These are phyloP conservation scores for Hymenoscyphus infarciens DNA, from an alignment of 2,329 filamentous ascomycete genomes.

Conservation along the genomic window DNA sequence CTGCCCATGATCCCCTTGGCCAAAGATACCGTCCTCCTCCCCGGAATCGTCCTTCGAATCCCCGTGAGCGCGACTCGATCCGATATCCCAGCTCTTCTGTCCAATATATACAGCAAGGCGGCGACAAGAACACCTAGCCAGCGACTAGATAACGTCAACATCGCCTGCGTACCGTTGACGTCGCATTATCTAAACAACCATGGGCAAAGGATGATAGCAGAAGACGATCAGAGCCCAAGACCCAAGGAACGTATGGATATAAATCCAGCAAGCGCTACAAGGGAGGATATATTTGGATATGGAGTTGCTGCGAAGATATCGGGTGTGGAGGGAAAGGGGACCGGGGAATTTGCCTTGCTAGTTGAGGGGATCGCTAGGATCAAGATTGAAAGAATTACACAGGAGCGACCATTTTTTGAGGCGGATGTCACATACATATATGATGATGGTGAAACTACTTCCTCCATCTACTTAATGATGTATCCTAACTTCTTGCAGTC, in stretches of 20 bases:
- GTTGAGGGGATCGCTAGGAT: slow-evolving; percentile 83
- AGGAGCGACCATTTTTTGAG: slow-evolving; percentile 83
- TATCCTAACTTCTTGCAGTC: slow-evolving; percentile 25
- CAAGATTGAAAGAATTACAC: slow-evolving; percentile 67
- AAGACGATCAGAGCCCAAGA: slow-evolving; percentile 47
- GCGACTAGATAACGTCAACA: slow-evolving; percentile 64
- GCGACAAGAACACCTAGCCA: slow-evolving; percentile 63
- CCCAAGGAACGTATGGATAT: slow-evolving; percentile 40
- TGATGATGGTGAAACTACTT: slow-evolving; percentile 56
- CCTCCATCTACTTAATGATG: not conserved
- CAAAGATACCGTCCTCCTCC: slow-evolving; percentile 76
- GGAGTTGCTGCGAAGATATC: slow-evolving; percentile 78
- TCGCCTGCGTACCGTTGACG: slow-evolving; percentile 83
- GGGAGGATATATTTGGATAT: slow-evolving; percentile 74
- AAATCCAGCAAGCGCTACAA: slow-evolving; percentile 57
- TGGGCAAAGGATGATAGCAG: slow-evolving; percentile 71
- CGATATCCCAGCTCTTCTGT: slow-evolving; percentile 84
- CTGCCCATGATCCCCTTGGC: slow-evolving; percentile 81
- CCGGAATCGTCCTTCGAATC: slow-evolving; percentile 80
- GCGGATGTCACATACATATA: slow-evolving; percentile 69
- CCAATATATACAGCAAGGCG: slow-evolving; percentile 76
- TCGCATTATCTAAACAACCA: slow-evolving; percentile 70
- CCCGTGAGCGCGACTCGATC: slow-evolving; percentile 74
- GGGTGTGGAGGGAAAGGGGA: slow-evolving; percentile 71
- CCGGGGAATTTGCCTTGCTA: slow-evolving; percentile 74